phyloP scores from a whole-genome alignment of 805 yeast genomes.

The Middelhovenomyces tepae region DNA sequence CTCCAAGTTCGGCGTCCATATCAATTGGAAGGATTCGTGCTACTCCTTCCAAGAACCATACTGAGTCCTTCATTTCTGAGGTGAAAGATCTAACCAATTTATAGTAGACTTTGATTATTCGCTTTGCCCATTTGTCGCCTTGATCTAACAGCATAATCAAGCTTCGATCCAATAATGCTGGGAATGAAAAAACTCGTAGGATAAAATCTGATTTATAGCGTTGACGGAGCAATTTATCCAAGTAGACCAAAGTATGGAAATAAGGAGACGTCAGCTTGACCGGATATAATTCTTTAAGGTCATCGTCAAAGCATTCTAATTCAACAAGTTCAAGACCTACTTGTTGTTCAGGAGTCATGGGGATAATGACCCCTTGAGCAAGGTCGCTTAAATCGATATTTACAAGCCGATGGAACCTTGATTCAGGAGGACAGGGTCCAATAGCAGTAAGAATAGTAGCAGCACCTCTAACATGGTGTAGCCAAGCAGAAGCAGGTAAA shows the following conservation, averaged over 20 bases:
- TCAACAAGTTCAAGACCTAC: conserved; percentile 14
- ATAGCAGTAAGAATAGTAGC: conserved; percentile 93
- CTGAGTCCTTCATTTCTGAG: conserved; percentile 76
- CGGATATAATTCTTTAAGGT: conserved; percentile 79
- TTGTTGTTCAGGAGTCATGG: too few relatives aligned
- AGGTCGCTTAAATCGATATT: conserved; percentile 87
- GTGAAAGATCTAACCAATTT: conserved; percentile 72
- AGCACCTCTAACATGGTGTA: conserved; percentile 94
- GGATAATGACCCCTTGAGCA: conserved; percentile 46
- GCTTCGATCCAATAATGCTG: conserved; percentile 78
- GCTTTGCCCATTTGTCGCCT: conserved; percentile 81
- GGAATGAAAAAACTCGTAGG: conserved; percentile 81
- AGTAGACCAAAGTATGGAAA: conserved; percentile 74
- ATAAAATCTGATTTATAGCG: conserved; percentile 79
- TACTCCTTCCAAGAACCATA: conserved; percentile 92
- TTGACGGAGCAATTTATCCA: conserved; percentile 71
- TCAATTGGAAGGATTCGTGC: conserved; percentile 82
- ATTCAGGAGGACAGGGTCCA: conserved; percentile 75
- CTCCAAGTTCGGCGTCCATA: conserved; percentile 44
- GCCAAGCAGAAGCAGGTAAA: conserved; percentile 91
- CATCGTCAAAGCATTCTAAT: conserved; percentile 67
- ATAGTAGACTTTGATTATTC: conserved; percentile 85
- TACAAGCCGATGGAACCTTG: conserved; percentile 58
- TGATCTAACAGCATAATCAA: conserved; percentile 70
- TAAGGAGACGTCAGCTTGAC: conserved; percentile 78